Conservation (phyloP, 192 early-diverging fungal species). For the Coemansia sp. region DNA sequence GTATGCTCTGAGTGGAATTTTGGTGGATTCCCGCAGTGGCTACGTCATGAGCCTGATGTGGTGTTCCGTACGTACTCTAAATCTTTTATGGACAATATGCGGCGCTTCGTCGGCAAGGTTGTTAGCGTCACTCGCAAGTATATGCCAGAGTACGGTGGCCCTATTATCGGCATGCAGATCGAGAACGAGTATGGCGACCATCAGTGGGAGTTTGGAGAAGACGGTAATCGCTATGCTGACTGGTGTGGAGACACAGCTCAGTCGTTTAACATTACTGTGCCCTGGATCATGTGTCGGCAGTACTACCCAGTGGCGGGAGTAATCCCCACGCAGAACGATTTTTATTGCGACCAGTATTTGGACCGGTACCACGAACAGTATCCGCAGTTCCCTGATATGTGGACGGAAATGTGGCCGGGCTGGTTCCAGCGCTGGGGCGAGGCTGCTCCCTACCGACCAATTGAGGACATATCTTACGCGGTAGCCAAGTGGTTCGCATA, state of each 20-base stretch:
- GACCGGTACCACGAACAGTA: slow-evolving; percentile 25
- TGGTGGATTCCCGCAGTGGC: slow-evolving; percentile 65
- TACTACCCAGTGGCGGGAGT: slow-evolving; percentile 33
- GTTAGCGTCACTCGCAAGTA: slow-evolving; percentile 40
- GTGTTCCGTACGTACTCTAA: slow-evolving; percentile 57
- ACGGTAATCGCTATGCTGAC: slow-evolving; percentile 38
- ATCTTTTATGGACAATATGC: slow-evolving; percentile 53
- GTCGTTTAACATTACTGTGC: slow-evolving; percentile 50
- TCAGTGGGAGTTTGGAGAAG: slow-evolving; percentile 36
- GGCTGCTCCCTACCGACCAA: slow-evolving; percentile 51
- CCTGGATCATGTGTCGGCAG: slow-evolving; percentile 69
- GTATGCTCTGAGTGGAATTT: slow-evolving; percentile 66
- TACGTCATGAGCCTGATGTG: slow-evolving; percentile 56
- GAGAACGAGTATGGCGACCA: slow-evolving; percentile 66
- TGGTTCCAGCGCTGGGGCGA: slow-evolving; percentile 65
- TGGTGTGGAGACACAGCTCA: slow-evolving; percentile 50
- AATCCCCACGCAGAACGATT: slow-evolving; percentile 59
- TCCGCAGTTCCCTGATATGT: slow-evolving; percentile 58
- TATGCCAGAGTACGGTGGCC: slow-evolving; percentile 62
- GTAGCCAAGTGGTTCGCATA: slow-evolving; percentile 60
- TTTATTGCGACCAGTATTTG: slow-evolving; percentile 60
- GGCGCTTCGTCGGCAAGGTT: slow-evolving; percentile 53
- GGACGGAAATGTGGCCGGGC: slow-evolving; percentile 64
- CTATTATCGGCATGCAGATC: slow-evolving; percentile 65
- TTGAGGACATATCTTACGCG: slow-evolving; percentile 63